Evolutionary conservation across 345 rosid species (phyloP), one percentile per base, ranked within the genome.

Genomic region (Eutrema japonicum): DNA sequence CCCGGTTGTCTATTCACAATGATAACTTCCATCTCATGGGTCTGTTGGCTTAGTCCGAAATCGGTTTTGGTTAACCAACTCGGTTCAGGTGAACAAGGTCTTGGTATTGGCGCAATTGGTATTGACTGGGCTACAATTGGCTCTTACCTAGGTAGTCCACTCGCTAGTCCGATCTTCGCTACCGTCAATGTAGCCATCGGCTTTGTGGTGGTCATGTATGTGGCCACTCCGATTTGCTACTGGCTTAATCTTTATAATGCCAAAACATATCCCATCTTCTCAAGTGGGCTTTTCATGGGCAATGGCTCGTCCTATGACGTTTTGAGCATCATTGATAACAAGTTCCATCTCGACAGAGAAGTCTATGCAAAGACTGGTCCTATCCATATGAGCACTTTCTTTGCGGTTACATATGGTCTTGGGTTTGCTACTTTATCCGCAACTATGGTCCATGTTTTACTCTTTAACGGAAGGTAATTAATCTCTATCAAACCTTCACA

Each of bases 111-210:
- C 4, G 77, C 96, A 1, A 10, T 92, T 10, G 95, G 88, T n/a
- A 11, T 92, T 5, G 95, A 92, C 30, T 92, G 98, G 98, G 64
- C 90, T 37, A 84, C 96, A 4, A 75, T 90, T 53, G 70, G 93
- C 10, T 55, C 95, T 8, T 93, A 81, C 76, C 86, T 93, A 0
- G 91, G 90, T 18, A 90, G 93, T 64, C 98, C 98, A 5, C 84
- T 93, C 0, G 96, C 95, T 14, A 90, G 93, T 53, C 98, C 98
- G 0, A 77, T 88, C 83, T 93, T 90, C 29, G 95, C 98, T 6
- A 85, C 91, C 9, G 79, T 86, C 37, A 93, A 93, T 73, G 55
- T 89, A 11, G 82, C 87, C 2, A 73, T 80, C 10, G 98, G 95
- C 18, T 90, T 83, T 73, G 35, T 58, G 68, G 77, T 84, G 0